Percentiles rank a stretch among this genome's conserved stretches.
Evolutionary conservation across 495 filamentous ascomycete genomes (phyloP).

Genomic region (Recurvomyces mirabilis): DNA sequence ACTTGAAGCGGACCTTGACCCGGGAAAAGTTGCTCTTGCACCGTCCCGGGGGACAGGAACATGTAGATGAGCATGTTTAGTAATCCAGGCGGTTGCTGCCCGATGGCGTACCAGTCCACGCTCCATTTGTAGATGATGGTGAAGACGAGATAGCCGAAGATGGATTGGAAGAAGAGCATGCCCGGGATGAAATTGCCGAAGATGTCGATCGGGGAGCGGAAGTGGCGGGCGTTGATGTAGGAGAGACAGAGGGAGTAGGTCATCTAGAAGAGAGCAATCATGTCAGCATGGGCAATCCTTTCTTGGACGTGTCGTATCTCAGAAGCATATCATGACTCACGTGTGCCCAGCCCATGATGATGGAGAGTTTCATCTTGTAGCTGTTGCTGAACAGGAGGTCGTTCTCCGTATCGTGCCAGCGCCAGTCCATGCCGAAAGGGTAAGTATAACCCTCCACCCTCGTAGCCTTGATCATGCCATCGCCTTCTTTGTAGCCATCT

Average conservation of each 20-base stretch:
- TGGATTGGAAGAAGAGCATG: conserved; percentile 98
- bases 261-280: conserved; percentile 47
- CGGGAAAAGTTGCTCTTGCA: conserved; percentile 60
- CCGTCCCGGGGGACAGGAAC: conserved; percentile 77
- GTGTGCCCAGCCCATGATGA: conserved; percentile 89
- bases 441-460: conserved; percentile 68
- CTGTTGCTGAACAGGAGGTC: conserved; percentile 89
- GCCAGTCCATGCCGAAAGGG: conserved; percentile 93
- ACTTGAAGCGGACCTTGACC: conserved; percentile 69
- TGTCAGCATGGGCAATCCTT: no score
- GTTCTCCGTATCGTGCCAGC: conserved; percentile 92
- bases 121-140: conserved; percentile 96
- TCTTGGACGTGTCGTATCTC: not conserved
- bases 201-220: conserved; percentile 86
- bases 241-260: conserved; percentile 92
- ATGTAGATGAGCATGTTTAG: conserved; percentile 99
- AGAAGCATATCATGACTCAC: conserved; percentile 31
- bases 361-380: conserved; percentile 99
- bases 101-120: conserved; percentile 66
- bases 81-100: conserved; percentile 63
- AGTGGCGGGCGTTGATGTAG: conserved; percentile 85
- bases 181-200: conserved; percentile 95
- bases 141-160: conserved; percentile 93
- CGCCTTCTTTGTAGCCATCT: conserved; percentile 46
- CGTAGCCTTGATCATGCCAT: conserved; percentile 46